Conservation (phyloP, 116 monocot species). For the Trichopus zeylanicus region DNA sequence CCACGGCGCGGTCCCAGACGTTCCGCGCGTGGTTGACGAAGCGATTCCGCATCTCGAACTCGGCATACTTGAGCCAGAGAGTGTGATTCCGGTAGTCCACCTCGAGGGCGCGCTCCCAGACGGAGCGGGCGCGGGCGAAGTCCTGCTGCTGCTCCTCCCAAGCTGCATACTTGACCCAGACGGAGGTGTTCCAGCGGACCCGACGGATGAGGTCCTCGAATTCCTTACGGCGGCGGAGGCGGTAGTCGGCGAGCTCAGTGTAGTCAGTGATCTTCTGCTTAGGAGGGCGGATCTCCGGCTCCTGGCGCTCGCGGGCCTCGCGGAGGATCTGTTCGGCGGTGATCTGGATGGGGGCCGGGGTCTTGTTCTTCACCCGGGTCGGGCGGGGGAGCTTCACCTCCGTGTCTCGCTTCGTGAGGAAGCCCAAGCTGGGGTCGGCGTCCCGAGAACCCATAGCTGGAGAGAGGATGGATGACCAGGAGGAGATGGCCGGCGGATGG, state of each 20-base stretch:
- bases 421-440: constrained; percentile 46
- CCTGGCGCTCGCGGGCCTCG: constrained; percentile 82
- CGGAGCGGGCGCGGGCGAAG: constrained; percentile 74
- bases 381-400: constrained; percentile 92
- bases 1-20: constrained; percentile 88
- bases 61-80: constrained; percentile 94
- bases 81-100: constrained; percentile 84
- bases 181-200: constrained; percentile 60
- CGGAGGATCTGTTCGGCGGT: constrained; percentile 94
- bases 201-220: constrained; percentile 83
- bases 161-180: constrained; percentile 78
- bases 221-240: constrained; percentile 83
- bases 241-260: constrained; percentile 69
- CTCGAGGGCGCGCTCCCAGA: constrained; percentile 89
- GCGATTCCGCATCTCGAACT: constrained; percentile 81
- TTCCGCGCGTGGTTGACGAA: constrained; percentile 83
- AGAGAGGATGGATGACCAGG: neutral
- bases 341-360: constrained; percentile 89
- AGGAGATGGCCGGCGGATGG: neutral
- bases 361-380: constrained; percentile 91
- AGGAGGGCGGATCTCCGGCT: constrained; percentile 82
- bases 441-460: constrained; percentile 8
- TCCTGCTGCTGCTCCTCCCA: constrained; percentile 93
- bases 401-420: constrained; percentile 73
- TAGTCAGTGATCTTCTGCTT: constrained; percentile 91